These are phyloP conservation scores for Kokia cookei DNA, from an alignment of 441 rosid species.

Conservation along the genomic window DNA sequence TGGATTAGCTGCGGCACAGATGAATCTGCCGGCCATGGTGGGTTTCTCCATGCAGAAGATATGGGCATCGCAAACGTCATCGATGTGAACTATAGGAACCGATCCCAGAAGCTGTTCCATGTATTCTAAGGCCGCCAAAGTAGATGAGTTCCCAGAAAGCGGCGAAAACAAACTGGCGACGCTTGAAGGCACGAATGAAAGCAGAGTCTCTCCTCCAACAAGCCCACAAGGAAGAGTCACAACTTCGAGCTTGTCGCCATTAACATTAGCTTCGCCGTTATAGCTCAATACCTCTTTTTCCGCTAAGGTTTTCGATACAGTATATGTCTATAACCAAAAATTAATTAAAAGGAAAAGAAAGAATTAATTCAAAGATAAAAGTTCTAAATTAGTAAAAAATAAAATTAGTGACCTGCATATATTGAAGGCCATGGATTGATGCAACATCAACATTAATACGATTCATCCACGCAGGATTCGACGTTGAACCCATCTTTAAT, in stretches of 20 bases:
- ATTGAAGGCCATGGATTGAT: neutral
- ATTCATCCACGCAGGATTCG: slow-evolving; percentile 24
- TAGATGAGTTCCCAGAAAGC: neutral
- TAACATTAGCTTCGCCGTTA: neutral
- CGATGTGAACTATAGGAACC: slow-evolving; percentile 38
- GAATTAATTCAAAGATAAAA: neutral
- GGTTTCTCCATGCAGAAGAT: slow-evolving; percentile 36
- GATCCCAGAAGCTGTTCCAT: slow-evolving; percentile 30
- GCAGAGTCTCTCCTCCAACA: slow-evolving; percentile 31
- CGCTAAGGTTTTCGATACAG: neutral
- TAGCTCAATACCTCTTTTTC: slow-evolving; percentile 7
- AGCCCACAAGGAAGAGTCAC: slow-evolving; percentile 12
- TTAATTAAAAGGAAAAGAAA: no score
- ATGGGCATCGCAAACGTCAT: slow-evolving; percentile 39
- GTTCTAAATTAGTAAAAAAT: neutral
- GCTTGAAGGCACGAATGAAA: slow-evolving; percentile 10
- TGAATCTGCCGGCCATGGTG: slow-evolving; percentile 33
- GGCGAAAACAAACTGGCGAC: slow-evolving; percentile 14
- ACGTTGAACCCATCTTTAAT: slow-evolving; percentile 6
- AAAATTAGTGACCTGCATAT: neutral
- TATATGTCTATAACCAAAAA: neutral
- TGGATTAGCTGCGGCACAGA: slow-evolving; percentile 20
- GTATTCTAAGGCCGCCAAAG: slow-evolving; percentile 8
- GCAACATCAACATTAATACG: slow-evolving; percentile 21
- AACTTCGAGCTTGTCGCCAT: slow-evolving; percentile 14